Conservation (phyloP, 2,329 filamentous ascomycete genomes). For the Acarospora socialis region DNA sequence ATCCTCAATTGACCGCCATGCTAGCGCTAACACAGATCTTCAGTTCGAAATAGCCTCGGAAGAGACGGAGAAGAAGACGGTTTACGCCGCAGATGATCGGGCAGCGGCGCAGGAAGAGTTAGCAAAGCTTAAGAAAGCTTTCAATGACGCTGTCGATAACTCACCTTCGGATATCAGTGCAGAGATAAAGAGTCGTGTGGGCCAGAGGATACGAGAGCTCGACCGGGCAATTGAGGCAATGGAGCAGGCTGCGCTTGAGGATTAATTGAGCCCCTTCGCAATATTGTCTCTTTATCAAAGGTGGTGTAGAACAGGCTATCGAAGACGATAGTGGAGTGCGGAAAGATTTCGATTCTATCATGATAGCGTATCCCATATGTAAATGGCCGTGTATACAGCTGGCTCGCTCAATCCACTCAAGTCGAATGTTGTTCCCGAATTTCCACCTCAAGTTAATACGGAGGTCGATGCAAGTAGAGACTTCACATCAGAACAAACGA, state of each 20-base stretch:
- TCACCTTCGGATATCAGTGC: constrained; percentile 29
- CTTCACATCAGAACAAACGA: too few relatives aligned
- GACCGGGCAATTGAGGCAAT: constrained; percentile 36
- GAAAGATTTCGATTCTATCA: too few relatives aligned
- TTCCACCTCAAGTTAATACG: too few relatives aligned
- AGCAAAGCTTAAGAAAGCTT: constrained; percentile 34
- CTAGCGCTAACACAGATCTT: background rate
- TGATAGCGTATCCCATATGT: too few relatives aligned
- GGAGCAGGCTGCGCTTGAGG: constrained; percentile 37
- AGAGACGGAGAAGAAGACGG: constrained; percentile 32
- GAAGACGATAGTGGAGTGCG: too few relatives aligned
- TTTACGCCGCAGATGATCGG: constrained; percentile 41
- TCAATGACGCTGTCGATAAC: constrained; percentile 28
- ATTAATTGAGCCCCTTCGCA: too few relatives aligned
- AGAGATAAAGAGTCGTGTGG: constrained; percentile 37
- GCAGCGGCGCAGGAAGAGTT: constrained; percentile 39
- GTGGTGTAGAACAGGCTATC: too few relatives aligned
- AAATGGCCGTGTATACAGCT: too few relatives aligned
- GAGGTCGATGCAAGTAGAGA: too few relatives aligned
- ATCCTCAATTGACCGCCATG: background rate
- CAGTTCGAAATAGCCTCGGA: constrained; percentile 13
- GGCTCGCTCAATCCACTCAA: too few relatives aligned
- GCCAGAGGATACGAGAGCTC: constrained; percentile 38
- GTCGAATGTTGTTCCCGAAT: too few relatives aligned
- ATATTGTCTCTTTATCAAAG: too few relatives aligned